phyloP scores from a whole-genome alignment of 2,329 filamentous ascomycete species.

The Erysiphe pulchra region DNA sequence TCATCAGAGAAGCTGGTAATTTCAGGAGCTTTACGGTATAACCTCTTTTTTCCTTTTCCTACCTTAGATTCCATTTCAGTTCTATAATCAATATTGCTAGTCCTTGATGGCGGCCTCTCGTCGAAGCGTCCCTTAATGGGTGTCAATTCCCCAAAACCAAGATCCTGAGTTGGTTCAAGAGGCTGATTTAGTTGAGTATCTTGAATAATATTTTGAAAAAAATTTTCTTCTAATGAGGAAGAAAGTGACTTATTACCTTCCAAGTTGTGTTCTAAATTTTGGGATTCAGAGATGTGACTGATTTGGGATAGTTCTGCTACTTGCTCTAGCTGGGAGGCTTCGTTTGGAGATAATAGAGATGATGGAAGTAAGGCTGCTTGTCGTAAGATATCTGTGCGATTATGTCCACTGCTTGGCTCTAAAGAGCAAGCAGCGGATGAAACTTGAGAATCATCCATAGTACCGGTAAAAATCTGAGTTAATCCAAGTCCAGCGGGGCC shows the following conservation, averaged over 20 bases:
- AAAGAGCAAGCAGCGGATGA: constrained; percentile 11
- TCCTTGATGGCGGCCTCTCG: constrained; percentile 37
- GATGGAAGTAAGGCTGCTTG: constrained; percentile 23
- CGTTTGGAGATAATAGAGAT: constrained; percentile 20
- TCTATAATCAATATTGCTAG: constrained; percentile 33
- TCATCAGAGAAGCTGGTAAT: constrained; percentile 18
- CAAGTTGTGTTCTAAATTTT: constrained; percentile 12
- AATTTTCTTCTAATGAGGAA: constrained; percentile 30
- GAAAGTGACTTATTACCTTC: constrained; percentile 29
- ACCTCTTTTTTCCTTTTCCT: constrained; percentile 27
- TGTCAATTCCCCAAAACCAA: constrained; percentile 46
- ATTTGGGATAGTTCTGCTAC: constrained; percentile 20
- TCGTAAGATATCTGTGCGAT: constrained; percentile 24
- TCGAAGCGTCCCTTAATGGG: constrained; percentile 44
- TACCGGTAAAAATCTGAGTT: constrained; percentile 77
- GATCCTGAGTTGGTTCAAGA: constrained; percentile 58
- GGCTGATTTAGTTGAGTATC: constrained; percentile 42
- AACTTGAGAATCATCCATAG: constrained; percentile 40
- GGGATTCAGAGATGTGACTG: constrained; percentile 8
- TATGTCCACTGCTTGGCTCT: constrained; percentile 9
- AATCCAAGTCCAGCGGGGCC: constrained; percentile 43
- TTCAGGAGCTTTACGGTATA: constrained; percentile 17
- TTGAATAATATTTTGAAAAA: constrained; percentile 27
- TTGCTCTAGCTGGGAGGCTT: constrained; percentile 20
- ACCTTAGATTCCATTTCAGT: constrained; percentile 41